Conservation (phyloP, 139 green algal species). For the Desmodesmus armatus region DNA sequence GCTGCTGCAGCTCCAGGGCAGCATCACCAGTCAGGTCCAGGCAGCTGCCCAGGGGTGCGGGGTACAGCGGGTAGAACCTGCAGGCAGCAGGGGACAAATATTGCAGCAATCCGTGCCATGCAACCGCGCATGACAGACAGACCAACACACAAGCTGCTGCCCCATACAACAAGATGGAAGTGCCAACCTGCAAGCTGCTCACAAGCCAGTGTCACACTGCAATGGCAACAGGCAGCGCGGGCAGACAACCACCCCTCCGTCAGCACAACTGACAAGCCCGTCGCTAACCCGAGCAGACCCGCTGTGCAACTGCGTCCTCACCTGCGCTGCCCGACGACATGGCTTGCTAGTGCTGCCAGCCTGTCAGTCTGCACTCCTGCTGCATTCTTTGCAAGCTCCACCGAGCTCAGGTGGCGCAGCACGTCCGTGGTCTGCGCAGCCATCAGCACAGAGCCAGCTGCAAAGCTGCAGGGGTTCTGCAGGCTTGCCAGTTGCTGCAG, state of each 20-base stretch:
- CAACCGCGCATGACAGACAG: too few species aligned
- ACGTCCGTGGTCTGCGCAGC: constrained; percentile 48
- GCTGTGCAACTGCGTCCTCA: too few species aligned
- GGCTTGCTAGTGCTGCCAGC: constrained; percentile 75
- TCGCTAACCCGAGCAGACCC: too few species aligned
- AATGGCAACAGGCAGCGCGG: too few species aligned
- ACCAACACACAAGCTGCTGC: background rate
- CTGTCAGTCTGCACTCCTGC: constrained; percentile 64
- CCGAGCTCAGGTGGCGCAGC: constrained; percentile 48
- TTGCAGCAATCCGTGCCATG: background rate
- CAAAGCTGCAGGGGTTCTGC: constrained; percentile 56
- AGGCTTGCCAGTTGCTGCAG: constrained; percentile 35
- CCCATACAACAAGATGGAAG: too few species aligned
- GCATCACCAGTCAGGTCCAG: constrained; percentile 79
- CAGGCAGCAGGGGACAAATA: constrained; percentile 6
- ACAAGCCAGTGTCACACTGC: constrained; percentile 5
- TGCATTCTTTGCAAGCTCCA: constrained; percentile 56
- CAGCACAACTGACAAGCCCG: too few species aligned
- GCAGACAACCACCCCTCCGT: too few species aligned
- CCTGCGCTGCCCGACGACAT: constrained; percentile 85
- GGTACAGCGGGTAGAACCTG: constrained; percentile 94
- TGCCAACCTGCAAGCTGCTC: background rate
- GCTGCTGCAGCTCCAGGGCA: constrained; percentile 68
- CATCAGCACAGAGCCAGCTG: constrained; percentile 44
- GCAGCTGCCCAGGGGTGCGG: constrained; percentile 68